A percentile compares a stretch with the other conserved stretches of the same genome.
phyloP scores from a whole-genome alignment of 2,329 filamentous ascomycete species.

The Penicillium fuscoglaucum region DNA sequence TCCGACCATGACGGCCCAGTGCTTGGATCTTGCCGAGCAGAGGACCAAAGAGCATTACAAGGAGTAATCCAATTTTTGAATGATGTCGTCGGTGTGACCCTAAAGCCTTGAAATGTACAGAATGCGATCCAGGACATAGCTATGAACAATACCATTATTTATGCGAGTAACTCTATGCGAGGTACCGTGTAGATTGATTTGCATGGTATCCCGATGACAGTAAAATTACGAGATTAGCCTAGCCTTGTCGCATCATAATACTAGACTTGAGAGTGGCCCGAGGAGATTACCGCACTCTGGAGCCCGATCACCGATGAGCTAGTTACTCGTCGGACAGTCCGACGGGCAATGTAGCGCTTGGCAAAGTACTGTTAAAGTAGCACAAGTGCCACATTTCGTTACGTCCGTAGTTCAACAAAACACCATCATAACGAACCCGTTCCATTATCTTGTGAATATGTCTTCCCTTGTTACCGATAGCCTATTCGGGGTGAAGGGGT shows the following conservation, averaged over 20 bases:
- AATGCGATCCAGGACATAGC: neutral
- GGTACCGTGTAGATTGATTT: neutral
- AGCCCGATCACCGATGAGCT: neutral
- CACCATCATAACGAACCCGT: neutral
- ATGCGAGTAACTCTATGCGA: neutral
- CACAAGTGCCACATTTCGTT: neutral
- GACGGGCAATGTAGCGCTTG: neutral
- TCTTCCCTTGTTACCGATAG: constrained; percentile 12
- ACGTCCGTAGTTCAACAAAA: no score
- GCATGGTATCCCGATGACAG: neutral
- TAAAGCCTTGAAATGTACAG: neutral
- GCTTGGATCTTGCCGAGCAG: constrained; percentile 45
- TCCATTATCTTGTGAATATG: constrained; percentile 6
- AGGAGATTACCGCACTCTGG: neutral
- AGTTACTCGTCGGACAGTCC: neutral
- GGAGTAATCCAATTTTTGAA: constrained; percentile 26
- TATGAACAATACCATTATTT: neutral
- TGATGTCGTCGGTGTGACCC: no score
- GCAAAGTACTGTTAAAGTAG: neutral
- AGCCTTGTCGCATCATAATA: no score
- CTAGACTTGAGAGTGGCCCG: no score
- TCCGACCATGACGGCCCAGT: constrained; percentile 38
- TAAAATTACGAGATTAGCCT: no score
- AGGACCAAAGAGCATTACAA: constrained; percentile 54
- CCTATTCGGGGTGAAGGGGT: constrained; percentile 41